Percentiles rank a stretch among this genome's conserved stretches.
phyloP scores from a whole-genome alignment of 805 yeast genomes.

The Lachancea mirantina region DNA sequence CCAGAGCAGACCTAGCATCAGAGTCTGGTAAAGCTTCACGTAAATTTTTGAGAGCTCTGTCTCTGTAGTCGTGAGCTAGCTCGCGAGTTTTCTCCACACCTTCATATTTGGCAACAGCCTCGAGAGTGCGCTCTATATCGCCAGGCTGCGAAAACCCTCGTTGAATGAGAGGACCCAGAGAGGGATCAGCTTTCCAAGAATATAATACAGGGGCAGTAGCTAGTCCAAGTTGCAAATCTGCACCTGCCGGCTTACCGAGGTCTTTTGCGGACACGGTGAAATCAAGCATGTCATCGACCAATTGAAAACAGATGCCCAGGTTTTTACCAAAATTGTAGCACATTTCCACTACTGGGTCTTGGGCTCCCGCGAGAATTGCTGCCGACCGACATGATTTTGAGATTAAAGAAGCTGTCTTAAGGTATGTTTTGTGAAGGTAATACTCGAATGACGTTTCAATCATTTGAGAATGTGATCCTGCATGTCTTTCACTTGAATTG shows the following conservation, averaged over 20 bases:
- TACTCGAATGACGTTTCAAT: conserved; percentile 92
- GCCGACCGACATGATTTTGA: conserved; percentile 90
- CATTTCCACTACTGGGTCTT: conserved; percentile 66
- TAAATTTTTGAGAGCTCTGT: conserved; percentile 65
- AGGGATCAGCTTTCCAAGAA: conserved; percentile 89
- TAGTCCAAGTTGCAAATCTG: conserved; percentile 85
- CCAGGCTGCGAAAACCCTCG: conserved; percentile 77
- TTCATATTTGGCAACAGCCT: conserved; percentile 58
- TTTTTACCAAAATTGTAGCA: conserved; percentile 90
- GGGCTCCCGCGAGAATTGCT: conserved; percentile 84
- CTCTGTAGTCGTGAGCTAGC: conserved; percentile 74
- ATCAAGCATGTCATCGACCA: conserved; percentile 93
- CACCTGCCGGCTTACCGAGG: conserved; percentile 93
- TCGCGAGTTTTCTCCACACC: conserved; percentile 73
- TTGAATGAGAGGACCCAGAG: conserved; percentile 73
- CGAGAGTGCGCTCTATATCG: conserved; percentile 77
- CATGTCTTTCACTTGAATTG: conserved; percentile 2
- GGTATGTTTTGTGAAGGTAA: conserved; percentile 88
- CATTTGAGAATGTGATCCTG: conserved; percentile 35
- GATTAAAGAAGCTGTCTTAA: conserved; percentile 91
- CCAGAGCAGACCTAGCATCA: conserved; percentile 83
- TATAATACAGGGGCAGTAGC: conserved; percentile 95
- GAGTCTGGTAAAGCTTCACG: conserved; percentile 69
- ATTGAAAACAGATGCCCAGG: conserved; percentile 90
- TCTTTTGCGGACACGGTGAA: conserved; percentile 81